Evolutionary conservation across 495 filamentous ascomycete species (phyloP), one percentile per base, ranked within the genome.

Genomic region (Penicillium subrubescens): DNA sequence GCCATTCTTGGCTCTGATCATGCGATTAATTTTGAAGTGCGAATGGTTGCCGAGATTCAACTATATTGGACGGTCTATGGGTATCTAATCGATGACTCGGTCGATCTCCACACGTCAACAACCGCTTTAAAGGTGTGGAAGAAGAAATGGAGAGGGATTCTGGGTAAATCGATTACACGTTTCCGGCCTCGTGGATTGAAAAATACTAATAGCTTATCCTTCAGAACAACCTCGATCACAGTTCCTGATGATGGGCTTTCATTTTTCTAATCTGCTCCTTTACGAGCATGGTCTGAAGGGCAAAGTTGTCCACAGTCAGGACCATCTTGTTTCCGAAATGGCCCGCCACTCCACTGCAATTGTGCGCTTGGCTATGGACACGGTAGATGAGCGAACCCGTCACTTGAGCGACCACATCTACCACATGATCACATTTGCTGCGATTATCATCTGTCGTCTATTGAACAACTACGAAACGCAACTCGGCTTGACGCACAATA

Each of bases 361-460:
- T 23, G 68, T 83, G 8, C 70, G 74, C n/a, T 50, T 83, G n/a
- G 77, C 78, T 3, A 80, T 83, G 64, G 77, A 82, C n/a, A 80
- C 77, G 33, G 70, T 77, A 1, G 80, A 83, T 41, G 76, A 80
- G 15, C 76, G 79, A 0, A 83, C 78, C 1, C 74, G 76, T 15
- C 79, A 82, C 63, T 63, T 82, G 15, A 81, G 69, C 37, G 79
- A 83, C 59, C 80, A 81, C 19, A 79, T 81, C n/a, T 83, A 83
- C 61, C 79, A 83, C 64, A 81, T 82, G 71, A 78, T 82, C 35
- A 80, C 79, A 10, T 83, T 82, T 41, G 77, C 79, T 2, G 78
- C 79, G 7, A 75, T 83, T 21, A 72, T 75, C 5, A 70, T 82
- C 2, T 82, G 78, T 31, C 73, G 79, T 33, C 57, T 83, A 6